Conservation (phyloP, 2,329 filamentous ascomycete genomes). For the Cytospora leucostoma region DNA sequence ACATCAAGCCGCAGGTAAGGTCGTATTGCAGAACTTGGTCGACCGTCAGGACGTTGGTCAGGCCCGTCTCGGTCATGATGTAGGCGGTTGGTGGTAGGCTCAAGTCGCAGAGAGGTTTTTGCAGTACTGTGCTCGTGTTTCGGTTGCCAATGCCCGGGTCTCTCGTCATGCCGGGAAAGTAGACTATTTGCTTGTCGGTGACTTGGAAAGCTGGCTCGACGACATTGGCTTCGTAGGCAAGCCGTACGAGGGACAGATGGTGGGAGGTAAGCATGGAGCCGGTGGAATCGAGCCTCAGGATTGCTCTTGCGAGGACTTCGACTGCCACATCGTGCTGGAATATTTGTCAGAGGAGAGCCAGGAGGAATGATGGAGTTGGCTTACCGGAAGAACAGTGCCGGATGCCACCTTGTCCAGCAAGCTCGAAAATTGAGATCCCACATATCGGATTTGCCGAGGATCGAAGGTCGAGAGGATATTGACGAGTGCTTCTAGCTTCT, state of each 20-base stretch:
- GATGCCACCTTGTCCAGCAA: constrained; percentile 46
- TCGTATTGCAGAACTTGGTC: constrained; percentile 67
- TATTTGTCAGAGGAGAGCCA: background rate
- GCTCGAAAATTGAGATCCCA: constrained; percentile 44
- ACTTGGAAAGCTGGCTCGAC: constrained; percentile 60
- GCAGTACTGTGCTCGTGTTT: constrained; percentile 28
- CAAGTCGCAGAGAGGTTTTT: constrained; percentile 48
- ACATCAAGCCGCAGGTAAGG: constrained; percentile 63
- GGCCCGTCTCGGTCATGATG: constrained; percentile 59
- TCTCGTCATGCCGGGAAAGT: constrained; percentile 55
- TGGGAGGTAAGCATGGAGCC: constrained; percentile 66
- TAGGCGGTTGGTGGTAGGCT: constrained; percentile 53
- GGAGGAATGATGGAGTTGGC: constrained; percentile 19
- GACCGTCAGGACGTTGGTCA: constrained; percentile 56
- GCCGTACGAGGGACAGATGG: constrained; percentile 59
- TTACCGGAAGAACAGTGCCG: constrained; percentile 47
- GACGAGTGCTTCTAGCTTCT: constrained; percentile 35
- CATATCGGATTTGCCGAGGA: constrained; percentile 54
- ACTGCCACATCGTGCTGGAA: constrained; percentile 49
- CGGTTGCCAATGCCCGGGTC: constrained; percentile 31
- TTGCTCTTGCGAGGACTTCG: constrained; percentile 50
- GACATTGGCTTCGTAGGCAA: constrained; percentile 58
- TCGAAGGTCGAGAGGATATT: constrained; percentile 55
- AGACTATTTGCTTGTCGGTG: constrained; percentile 66
- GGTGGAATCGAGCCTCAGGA: constrained; percentile 67